Evolutionary conservation across 179 eudicot species (phyloP), one percentile per base, ranked within the genome.

Genomic region (Drosera spatulata): DNA sequence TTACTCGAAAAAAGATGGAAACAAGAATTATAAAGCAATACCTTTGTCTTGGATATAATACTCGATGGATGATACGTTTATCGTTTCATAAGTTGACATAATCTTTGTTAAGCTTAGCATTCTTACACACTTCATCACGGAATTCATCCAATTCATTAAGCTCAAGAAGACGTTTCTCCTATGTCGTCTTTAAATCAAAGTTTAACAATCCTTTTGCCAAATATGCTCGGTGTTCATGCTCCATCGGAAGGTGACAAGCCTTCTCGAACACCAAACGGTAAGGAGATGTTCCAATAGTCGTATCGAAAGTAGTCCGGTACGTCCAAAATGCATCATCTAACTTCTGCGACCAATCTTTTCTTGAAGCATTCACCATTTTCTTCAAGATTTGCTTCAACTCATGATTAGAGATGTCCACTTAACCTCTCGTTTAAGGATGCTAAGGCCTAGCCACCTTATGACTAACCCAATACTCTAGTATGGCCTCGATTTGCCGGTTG

Each of bases 191-290:
- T 12, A 56, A 56, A 56, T 56, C 44, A 7, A 3, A 56, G 33
- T 11, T 52, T 14, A 52, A 52, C 12, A 11, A 5, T 10, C 43
- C 43, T 5, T 41, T 0, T 2, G 49, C 61, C 63, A 10, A 60
- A 46, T 46, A 60, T 2, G 63, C 53, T 12, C 39, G 53, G 12
- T 60, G 41, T 46, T 49, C 63, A 4, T 39, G 42, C 41, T 60
- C 43, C 2, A 60, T 39, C 3, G 41, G 54, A 62, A 49, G 65
- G 15, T 62, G 65, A 51, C 57, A 62, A 3, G 65, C 1, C 43
- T 62, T 62, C 14, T 57, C 65, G 41, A 62, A 62, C 46, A 62
- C 37, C 45, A 62, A 50, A 44, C 48, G 57, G 11, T 62, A 62
- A 6, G 65, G 65, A 2, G 58, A 62, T 57, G 52, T 62, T 4